Percentiles rank a stretch among this genome's conserved stretches.
Conservation (phyloP, 345 rosid species). For the Acer saccharum region DNA sequence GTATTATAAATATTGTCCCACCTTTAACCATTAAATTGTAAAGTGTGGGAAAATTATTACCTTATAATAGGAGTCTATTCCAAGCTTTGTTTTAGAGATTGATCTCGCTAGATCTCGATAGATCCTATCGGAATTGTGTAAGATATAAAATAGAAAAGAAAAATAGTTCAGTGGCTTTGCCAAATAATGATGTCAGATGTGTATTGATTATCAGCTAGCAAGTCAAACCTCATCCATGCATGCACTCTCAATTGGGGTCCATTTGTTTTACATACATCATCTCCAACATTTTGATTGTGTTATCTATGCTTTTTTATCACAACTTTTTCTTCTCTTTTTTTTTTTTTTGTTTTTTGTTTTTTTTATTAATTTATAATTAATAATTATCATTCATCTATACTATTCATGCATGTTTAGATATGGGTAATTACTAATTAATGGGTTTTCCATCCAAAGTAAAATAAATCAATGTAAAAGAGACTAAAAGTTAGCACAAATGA, state of each 20-base stretch:
- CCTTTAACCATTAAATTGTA: too few relatives aligned
- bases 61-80: too few relatives aligned
- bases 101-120: too few relatives aligned
- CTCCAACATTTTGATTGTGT: constrained; percentile 5
- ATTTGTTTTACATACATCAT: constrained; percentile 3
- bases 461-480: constrained; percentile 1
- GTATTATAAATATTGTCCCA: too few relatives aligned
- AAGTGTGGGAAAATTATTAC: too few relatives aligned
- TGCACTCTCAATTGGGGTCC: constrained; percentile 36
- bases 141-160: too few relatives aligned
- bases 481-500: constrained; percentile 20
- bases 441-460: constrained; percentile 4
- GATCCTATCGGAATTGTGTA: too few relatives aligned
- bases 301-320: constrained; percentile 2
- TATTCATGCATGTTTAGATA: not conserved
- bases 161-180: constrained; percentile 9
- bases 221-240: constrained; percentile 59
- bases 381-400: not conserved
- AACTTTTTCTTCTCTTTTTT: not conserved
- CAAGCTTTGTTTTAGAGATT: too few relatives aligned
- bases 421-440: not conserved
- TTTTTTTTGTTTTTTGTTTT: not conserved
- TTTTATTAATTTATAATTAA: not conserved
- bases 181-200: constrained; percentile 44
- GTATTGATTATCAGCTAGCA: constrained; percentile 27